Evolutionary conservation across 2,329 filamentous ascomycete genomes (phyloP), one percentile per base, ranked within the genome.

Genomic region (Myriosclerotinia curreyana): DNA sequence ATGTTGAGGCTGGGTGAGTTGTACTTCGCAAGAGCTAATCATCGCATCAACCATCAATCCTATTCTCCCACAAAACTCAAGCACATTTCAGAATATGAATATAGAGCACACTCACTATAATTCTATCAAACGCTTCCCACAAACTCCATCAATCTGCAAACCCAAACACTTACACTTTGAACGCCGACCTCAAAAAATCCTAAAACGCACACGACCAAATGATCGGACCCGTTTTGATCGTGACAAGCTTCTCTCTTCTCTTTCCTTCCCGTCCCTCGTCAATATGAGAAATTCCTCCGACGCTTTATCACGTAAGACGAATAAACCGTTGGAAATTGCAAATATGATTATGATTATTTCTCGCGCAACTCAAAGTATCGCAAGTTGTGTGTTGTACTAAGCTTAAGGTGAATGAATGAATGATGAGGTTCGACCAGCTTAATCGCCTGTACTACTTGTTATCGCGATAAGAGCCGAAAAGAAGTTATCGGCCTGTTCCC

Each of bases 1-100:
- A 48, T 34, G 42, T 46, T 40, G 61, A 59, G 46, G 46, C 46
- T 53, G 46, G 53, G 53, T 51, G 53, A 51, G 53, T 64, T 51
- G 61, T 64, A 51, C 53, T 64, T 50, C 46, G 48, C 44, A 42
- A 31, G 31, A 48, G 14, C 42, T 48, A 20, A 38, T 28, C 36
- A 55, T 42, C 36, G 38, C 15, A 20, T 58, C 34, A 51, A 25
- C 51, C 48, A 60, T 14, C 56, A 60, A 60, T 15, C 9, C 34
- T 31, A 59, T 49, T 22, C n/a, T 49, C 15, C 14, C 20, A 49
- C 15, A 48, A 48, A 22, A 5, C 22, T 9, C 55, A 36, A 36
- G 15, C 4, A 38, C n/a, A 59, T 12, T 12, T 14, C 9, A 9
- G 5, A 12, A 11, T 25, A 48, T 22, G 5, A 7, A 11, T 25